Conservation (phyloP, 805 yeast species). For the Saturnispora halmiae region DNA sequence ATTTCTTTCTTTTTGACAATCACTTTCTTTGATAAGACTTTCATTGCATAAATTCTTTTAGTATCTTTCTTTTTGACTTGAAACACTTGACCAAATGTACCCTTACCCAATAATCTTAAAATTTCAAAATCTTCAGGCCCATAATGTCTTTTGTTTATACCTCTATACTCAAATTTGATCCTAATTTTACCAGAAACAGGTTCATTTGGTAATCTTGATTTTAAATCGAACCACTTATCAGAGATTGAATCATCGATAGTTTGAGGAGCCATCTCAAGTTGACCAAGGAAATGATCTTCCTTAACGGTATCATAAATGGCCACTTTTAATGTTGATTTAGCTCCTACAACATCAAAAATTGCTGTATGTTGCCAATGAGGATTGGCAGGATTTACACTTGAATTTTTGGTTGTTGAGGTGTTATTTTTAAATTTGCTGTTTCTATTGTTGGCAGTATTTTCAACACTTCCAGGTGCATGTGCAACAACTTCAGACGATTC, state of each 20-base stretch:
- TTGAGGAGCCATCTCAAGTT: conserved; percentile 62
- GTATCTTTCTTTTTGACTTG: conserved; percentile 92
- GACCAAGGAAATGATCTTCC: conserved; percentile 82
- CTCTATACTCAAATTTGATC: conserved; percentile 63
- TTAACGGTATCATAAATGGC: conserved; percentile 82
- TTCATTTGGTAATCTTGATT: conserved; percentile 68
- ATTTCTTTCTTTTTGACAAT: conserved; percentile 95
- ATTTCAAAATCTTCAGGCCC: conserved; percentile 96
- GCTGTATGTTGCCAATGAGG: conserved; percentile 93
- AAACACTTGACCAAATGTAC: conserved; percentile 96
- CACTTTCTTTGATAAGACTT: conserved; percentile 86
- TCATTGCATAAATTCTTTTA: conserved; percentile 92
- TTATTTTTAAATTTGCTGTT: conserved; percentile 12
- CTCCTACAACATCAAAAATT: conserved; percentile 82
- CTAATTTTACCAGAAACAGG: conserved; percentile 69
- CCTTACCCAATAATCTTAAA: conserved; percentile 82
- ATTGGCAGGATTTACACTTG: conserved; percentile 35
- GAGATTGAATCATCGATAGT: conserved; percentile 35
- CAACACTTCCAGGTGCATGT: conserved; percentile 56
- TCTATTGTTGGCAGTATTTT: conserved; percentile 3
- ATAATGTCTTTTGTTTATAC: conserved; percentile 62
- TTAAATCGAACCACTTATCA: conserved; percentile 67
- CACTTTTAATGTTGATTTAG: conserved; percentile 74
- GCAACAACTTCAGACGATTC: conserved; percentile 88
- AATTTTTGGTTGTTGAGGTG: conserved; percentile 21